A percentile compares a stretch with the other conserved stretches of the same genome.
Conservation (phyloP, 2,329 filamentous ascomycete species). For the Colletotrichum camelliae region DNA sequence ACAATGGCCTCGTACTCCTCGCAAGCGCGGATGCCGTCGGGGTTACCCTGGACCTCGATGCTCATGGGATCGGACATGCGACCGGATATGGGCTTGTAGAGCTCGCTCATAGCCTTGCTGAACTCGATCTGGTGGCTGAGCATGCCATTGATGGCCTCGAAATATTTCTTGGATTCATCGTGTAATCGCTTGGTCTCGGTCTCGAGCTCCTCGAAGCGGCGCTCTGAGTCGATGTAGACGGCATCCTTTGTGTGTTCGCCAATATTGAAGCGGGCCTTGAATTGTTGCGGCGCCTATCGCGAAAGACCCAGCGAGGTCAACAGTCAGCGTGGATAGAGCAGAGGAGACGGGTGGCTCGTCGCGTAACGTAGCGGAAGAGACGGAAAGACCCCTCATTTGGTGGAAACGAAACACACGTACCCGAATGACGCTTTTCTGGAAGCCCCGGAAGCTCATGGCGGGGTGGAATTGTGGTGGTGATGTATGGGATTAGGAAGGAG, state of each 20-base stretch:
- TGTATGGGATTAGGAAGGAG: slow-evolving; percentile 1
- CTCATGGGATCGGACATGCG: slow-evolving; percentile 92
- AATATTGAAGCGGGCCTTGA: slow-evolving; percentile 93
- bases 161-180: slow-evolving; percentile 97
- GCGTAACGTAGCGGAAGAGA: not conserved
- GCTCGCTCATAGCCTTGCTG: slow-evolving; percentile 91
- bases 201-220: slow-evolving; percentile 92
- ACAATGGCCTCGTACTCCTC: slow-evolving; percentile 96
- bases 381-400: slow-evolving; percentile 20
- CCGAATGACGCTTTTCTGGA: slow-evolving; percentile 86
- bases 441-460: slow-evolving; percentile 95
- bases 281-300: slow-evolving; percentile 80
- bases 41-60: slow-evolving; percentile 81
- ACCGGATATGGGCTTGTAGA: slow-evolving; percentile 98
- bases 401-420: slow-evolving; percentile 53
- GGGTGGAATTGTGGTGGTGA: slow-evolving; percentile 14
- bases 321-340: not conserved
- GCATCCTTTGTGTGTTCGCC: slow-evolving; percentile 95
- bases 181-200: slow-evolving; percentile 95
- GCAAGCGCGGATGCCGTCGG: slow-evolving; percentile 91
- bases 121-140: slow-evolving; percentile 97
- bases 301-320: not conserved
- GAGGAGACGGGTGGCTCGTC: slow-evolving; percentile 1
- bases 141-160: slow-evolving; percentile 98
- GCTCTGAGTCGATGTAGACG: slow-evolving; percentile 93